Percentiles rank a stretch among this genome's conserved stretches.
phyloP scores from a whole-genome alignment of 2,329 filamentous ascomycete species.

The Fusarium circinatum region DNA sequence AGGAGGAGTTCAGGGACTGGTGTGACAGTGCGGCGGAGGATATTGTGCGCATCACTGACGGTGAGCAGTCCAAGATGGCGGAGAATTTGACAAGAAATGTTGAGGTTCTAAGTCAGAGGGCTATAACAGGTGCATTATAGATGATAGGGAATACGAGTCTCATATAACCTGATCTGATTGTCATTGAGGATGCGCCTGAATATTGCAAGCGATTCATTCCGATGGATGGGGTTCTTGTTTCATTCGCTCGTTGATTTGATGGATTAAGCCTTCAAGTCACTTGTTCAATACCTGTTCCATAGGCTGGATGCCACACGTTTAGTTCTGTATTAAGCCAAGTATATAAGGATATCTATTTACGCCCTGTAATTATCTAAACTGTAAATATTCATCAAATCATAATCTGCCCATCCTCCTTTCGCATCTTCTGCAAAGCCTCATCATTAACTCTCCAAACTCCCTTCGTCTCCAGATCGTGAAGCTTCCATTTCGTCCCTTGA shows the following conservation, averaged over 20 bases:
- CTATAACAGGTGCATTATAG: not conserved
- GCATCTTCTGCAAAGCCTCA: not conserved
- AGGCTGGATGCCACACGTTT: not conserved
- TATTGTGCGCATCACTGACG: not conserved
- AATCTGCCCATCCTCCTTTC: not conserved
- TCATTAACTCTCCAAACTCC: conserved; percentile 36
- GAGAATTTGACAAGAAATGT: not conserved
- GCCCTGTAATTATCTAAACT: not conserved
- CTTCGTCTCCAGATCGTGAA: conserved; percentile 25
- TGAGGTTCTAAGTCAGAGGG: not conserved
- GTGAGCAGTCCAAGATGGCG: not conserved
- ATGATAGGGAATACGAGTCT: not conserved
- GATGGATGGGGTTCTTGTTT: not conserved
- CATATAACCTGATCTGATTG: not conserved
- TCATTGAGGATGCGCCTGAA: not conserved
- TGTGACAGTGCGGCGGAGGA: not conserved
- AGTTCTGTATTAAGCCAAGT: no score
- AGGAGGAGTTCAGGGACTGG: not conserved
- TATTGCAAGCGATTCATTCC: not conserved
- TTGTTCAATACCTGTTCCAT: not conserved
- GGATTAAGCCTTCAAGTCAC: no score
- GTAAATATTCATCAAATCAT: not conserved
- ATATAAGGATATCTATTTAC: not conserved
- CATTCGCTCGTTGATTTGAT: not conserved
- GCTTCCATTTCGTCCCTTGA: conserved; percentile 10